Evolutionary conservation across 805 yeast species (phyloP).

Genomic region (Ascoidea tarda): DNA sequence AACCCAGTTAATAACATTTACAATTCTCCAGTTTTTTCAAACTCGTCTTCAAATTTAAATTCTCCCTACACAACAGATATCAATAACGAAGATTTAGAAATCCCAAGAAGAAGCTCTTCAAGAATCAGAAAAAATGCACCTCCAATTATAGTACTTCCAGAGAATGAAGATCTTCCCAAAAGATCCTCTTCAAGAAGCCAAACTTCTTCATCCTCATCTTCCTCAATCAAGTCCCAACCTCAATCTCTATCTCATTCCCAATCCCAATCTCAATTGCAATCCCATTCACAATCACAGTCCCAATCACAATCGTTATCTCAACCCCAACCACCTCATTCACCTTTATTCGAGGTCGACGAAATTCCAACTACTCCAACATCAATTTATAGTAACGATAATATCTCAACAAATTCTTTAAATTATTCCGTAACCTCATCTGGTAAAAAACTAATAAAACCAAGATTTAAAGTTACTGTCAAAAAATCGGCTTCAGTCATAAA

Average conservation of each 20-base stretch:
- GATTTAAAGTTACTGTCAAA: background rate
- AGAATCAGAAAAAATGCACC: background rate
- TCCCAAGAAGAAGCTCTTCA: background rate
- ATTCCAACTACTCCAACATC: background rate
- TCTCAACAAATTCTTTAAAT: too few species aligned
- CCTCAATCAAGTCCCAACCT: too few species aligned
- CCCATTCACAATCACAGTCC: too few species aligned
- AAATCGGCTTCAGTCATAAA: conserved; percentile 3
- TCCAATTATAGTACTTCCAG: background rate
- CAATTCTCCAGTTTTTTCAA: background rate
- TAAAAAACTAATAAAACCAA: background rate
- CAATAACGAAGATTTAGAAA: background rate
- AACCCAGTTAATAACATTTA: background rate
- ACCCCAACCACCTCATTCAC: too few species aligned
- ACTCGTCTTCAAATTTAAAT: background rate
- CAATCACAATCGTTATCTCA: too few species aligned
- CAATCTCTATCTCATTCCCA: too few species aligned
- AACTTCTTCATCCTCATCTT: background rate
- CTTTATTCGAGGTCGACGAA: too few species aligned
- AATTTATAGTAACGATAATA: too few species aligned
- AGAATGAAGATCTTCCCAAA: background rate
- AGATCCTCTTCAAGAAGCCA: background rate
- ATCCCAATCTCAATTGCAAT: too few species aligned
- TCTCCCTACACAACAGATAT: background rate
- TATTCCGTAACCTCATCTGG: background rate